Evolutionary conservation across 2,329 filamentous ascomycete genomes (phyloP), one percentile per base, ranked within the genome.

Genomic region (Scedosporium aurantiacum): DNA sequence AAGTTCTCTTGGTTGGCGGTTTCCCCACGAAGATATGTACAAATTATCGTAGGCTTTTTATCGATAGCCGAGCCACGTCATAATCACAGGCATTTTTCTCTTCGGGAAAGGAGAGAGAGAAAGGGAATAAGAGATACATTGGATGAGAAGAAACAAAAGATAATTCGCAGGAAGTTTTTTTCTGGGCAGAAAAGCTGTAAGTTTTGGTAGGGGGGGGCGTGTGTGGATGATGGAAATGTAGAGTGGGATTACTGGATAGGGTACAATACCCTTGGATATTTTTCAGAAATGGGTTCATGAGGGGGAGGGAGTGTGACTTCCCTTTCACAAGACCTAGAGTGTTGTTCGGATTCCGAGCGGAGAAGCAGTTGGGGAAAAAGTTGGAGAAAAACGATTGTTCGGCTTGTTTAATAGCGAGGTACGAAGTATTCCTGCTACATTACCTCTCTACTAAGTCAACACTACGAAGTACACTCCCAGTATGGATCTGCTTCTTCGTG

Each of bases 341-440:
- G 18, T 54, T 16, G 18, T 54, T 54, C 50, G 50, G 50, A 63
- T 54, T 63, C 58, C 61, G 63, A 64, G 58, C 58, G 32, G 47
- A 55, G 58, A 27, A 60, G 25, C 3, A 56, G 21, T 28, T 45
- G 41, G 45, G 41, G 57, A 40, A 58, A 50, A 58, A 57, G 23
- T 28, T 55, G 52, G 27, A 57, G 27, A 25, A 37, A 37, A 61
- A 16, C 58, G 50, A n/a, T 47, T 6, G 43, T 21, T 23, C 32
- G 32, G 32, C 32, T 37, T 37, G 32, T 37, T 37, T 37, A 37
- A 37, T 37, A 37, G 32, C 32, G 32, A 37, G 32, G 32, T 37
- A 37, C n/a, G n/a, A n/a, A n/a, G n/a, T n/a, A n/a, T n/a, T 37
- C 14, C 32, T 37, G 32, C 32, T 37, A 37, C 32, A 12, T 37